Percentiles rank a stretch among this genome's conserved stretches.
Conservation (phyloP, 805 yeast genomes). For the Candida tammaniensis region DNA sequence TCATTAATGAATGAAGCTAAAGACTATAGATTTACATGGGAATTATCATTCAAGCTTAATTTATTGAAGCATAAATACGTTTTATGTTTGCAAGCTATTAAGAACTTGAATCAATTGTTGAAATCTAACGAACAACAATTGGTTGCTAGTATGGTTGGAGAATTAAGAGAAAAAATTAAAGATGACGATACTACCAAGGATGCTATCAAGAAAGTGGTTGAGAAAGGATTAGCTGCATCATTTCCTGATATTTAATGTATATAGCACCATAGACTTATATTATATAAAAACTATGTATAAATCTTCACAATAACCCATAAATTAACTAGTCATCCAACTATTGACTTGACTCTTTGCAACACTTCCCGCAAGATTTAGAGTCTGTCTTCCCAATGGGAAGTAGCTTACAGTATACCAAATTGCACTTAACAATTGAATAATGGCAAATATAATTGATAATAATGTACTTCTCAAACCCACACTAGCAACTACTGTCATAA, state of each 20-base stretch:
- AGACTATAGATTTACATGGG: slow-evolving; percentile 37
- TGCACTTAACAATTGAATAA: slow-evolving; percentile 38
- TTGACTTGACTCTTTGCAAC: slow-evolving; percentile 46
- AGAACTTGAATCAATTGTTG: slow-evolving; percentile 43
- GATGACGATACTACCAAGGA: slow-evolving; percentile 39
- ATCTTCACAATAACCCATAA: too few species aligned
- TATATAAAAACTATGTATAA: slow-evolving; percentile 1
- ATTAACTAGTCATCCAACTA: slow-evolving; percentile 36
- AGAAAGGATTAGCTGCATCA: slow-evolving; percentile 32
- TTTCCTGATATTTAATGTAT: slow-evolving; percentile 25
- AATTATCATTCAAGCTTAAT: slow-evolving; percentile 39
- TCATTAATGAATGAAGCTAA: slow-evolving; percentile 44
- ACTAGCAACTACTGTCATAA: slow-evolving; percentile 37
- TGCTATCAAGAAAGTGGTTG: slow-evolving; percentile 43
- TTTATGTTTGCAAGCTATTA: slow-evolving; percentile 43
- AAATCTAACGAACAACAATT: slow-evolving; percentile 24
- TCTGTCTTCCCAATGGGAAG: slow-evolving; percentile 47
- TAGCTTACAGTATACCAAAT: slow-evolving; percentile 47
- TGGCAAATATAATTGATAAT: slow-evolving; percentile 40
- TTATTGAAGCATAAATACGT: slow-evolving; percentile 44
- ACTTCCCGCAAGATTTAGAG: slow-evolving; percentile 38
- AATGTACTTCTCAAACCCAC: slow-evolving; percentile 36
- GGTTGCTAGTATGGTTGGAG: slow-evolving; percentile 27
- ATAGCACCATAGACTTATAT: slow-evolving; percentile 5
- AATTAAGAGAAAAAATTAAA: slow-evolving; percentile 28